Evolutionary conservation across 23 red algal genomes (phyloP).

Genomic region (Rhodosorus marinus): DNA sequence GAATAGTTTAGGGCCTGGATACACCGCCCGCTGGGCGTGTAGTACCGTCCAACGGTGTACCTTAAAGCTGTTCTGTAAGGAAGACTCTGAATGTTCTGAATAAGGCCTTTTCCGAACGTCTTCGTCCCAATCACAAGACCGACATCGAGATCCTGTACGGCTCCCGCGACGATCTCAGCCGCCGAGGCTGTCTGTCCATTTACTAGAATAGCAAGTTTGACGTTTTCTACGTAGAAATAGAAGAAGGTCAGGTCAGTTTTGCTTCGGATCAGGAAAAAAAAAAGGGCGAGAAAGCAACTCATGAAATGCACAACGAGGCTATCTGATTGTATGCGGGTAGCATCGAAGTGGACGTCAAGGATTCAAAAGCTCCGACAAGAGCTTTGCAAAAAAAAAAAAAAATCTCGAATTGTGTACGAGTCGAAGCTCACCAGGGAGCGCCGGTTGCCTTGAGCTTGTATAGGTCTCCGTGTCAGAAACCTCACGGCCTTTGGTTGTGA

Average conservation of each 20-base stretch:
- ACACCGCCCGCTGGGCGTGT: conserved; percentile 92
- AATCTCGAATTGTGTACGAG: no score
- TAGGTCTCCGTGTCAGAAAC: no score
- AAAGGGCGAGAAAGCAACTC: not conserved
- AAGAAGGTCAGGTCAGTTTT: conserved; percentile 21
- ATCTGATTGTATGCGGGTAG: not conserved
- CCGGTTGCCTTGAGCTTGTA: no score
- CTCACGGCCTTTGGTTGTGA: conserved; percentile 60
- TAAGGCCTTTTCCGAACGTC: conserved; percentile 94
- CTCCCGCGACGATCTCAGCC: conserved; percentile 84
- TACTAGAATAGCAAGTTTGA: conserved; percentile 56
- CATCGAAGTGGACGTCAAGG: conserved; percentile 1
- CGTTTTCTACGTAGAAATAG: conserved; percentile 12
- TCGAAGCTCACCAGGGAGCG: no score
- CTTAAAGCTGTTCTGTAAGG: conserved; percentile 81
- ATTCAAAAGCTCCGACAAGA: no score
- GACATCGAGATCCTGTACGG: conserved; percentile 75
- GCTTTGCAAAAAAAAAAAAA: no score
- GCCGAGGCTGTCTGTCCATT: conserved; percentile 78
- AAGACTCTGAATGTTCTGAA: conserved; percentile 79
- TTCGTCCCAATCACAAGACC: conserved; percentile 61
- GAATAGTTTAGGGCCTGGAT: conserved; percentile 89
- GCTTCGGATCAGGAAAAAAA: no score
- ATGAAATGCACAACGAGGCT: not conserved
- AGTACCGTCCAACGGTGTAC: conserved; percentile 94